phyloP scores from a whole-genome alignment of 2,329 filamentous ascomycete species.

The Colletotrichum euphorbiae region DNA sequence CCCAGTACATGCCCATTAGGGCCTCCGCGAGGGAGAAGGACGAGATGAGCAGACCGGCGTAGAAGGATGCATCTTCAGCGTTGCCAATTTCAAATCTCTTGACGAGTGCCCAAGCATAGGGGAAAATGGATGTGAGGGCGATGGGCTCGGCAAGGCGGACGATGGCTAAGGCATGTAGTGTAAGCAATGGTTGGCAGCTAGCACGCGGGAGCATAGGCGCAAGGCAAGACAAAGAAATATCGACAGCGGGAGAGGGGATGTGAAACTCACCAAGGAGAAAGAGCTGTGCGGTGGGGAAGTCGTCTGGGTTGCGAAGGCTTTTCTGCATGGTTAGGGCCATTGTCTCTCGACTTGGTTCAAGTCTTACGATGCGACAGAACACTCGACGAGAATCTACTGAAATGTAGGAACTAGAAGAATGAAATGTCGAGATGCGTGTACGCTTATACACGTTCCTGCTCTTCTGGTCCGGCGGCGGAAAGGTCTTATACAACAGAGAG shows the following conservation, averaged over 20 bases:
- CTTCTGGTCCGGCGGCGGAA: slow-evolving; percentile 27
- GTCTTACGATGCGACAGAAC: slow-evolving; percentile 60
- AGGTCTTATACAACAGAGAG: slow-evolving; percentile 16
- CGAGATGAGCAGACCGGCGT: slow-evolving; percentile 88
- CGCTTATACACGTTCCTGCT: slow-evolving; percentile 36
- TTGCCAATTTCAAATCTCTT: slow-evolving; percentile 79
- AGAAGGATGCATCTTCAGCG: slow-evolving; percentile 83
- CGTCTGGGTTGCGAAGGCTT: slow-evolving; percentile 71
- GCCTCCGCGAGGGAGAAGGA: slow-evolving; percentile 87
- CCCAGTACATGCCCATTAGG: slow-evolving; percentile 89
- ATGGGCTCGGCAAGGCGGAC: slow-evolving; percentile 94
- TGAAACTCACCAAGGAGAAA: slow-evolving; percentile 79
- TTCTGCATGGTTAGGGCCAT: slow-evolving; percentile 66
- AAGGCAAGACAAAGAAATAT: slow-evolving; percentile 18
- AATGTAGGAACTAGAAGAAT: slow-evolving; percentile 40
- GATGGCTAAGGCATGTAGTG: slow-evolving; percentile 70
- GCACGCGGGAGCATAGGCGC: neutral
- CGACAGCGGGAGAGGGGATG: neutral
- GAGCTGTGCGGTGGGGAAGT: slow-evolving; percentile 85
- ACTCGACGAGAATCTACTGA: slow-evolving; percentile 36
- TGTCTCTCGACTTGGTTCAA: slow-evolving; percentile 53
- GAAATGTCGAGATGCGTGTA: slow-evolving; percentile 34
- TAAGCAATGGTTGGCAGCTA: slow-evolving; percentile 40
- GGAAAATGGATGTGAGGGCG: slow-evolving; percentile 91
- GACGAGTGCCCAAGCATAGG: slow-evolving; percentile 88